These are phyloP conservation scores for Cyamopsis tetragonoloba DNA, from an alignment of 306 rosid species.

Conservation along the genomic window DNA sequence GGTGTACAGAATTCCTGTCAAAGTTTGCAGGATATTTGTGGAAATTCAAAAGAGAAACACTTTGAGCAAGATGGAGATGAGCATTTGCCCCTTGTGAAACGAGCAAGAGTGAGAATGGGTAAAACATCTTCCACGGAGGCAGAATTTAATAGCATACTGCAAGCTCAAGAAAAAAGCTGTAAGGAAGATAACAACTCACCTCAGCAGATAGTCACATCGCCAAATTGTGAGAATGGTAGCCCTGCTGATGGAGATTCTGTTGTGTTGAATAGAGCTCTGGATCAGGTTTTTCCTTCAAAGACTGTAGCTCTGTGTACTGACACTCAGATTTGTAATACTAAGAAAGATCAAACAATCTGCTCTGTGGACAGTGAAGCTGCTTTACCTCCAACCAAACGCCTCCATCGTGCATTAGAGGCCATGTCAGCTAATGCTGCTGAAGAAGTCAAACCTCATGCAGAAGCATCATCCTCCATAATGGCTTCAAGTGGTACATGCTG, in stretches of 20 bases:
- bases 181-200: conserved; percentile 43
- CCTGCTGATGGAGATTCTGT: conserved; percentile 39
- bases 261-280: conserved; percentile 37
- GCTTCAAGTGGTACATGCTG: conserved; percentile 29
- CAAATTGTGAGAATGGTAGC: conserved; percentile 41
- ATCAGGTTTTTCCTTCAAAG: conserved; percentile 44
- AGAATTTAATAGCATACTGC: conserved; percentile 41
- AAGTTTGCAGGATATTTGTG: conserved; percentile 45
- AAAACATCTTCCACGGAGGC: conserved; percentile 53
- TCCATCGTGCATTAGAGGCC: conserved; percentile 96
- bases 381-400: conserved; percentile 94
- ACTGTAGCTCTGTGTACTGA: conserved; percentile 35
- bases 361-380: conserved; percentile 78
- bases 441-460: conserved; percentile 46
- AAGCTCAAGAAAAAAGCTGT: conserved; percentile 38
- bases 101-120: conserved; percentile 93
- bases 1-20: conserved; percentile 42
- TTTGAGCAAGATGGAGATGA: conserved; percentile 86
- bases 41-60: conserved; percentile 38
- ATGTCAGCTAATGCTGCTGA: conserved; percentile 96
- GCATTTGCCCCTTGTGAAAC: conserved; percentile 89
- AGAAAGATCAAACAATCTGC: conserved; percentile 64
- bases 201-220: conserved; percentile 33
- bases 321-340: conserved; percentile 42
- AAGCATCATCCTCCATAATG: conserved; percentile 39